A percentile compares a stretch with the other conserved stretches of the same genome.
These are phyloP conservation scores for Barnettozyma populi DNA, from an alignment of 805 yeast genomes.

Conservation along the genomic window DNA sequence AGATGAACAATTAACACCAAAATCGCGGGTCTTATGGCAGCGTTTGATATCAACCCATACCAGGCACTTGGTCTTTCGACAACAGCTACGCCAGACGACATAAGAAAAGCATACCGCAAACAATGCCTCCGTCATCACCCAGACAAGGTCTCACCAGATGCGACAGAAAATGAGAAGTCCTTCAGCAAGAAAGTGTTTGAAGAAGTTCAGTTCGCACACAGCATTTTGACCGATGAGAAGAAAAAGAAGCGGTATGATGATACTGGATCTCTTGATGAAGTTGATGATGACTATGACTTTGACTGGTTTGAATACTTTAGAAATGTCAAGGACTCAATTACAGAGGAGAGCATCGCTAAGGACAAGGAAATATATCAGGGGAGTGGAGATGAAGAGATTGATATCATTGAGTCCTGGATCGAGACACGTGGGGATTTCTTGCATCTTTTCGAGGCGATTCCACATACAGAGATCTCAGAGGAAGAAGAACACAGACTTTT, in stretches of 20 bases:
- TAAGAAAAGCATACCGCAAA: conserved; percentile 64
- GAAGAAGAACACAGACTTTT: conserved; percentile 60
- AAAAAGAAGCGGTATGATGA: conserved; percentile 56
- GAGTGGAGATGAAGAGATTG: conserved; percentile 53
- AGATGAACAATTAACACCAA: too few relatives aligned
- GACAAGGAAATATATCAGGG: conserved; percentile 62
- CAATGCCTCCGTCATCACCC: conserved; percentile 65
- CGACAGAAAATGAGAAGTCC: conserved; percentile 27
- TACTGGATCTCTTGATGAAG: conserved; percentile 59
- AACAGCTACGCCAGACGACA: conserved; percentile 42
- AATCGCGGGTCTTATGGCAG: conserved; percentile 10
- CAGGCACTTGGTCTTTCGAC: conserved; percentile 39
- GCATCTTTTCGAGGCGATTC: conserved; percentile 64
- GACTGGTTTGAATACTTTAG: conserved; percentile 58
- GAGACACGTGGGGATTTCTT: conserved; percentile 65
- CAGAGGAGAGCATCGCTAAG: conserved; percentile 60
- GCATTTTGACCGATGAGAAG: conserved; percentile 54
- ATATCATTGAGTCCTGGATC: conserved; percentile 54
- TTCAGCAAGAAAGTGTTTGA: conserved; percentile 47
- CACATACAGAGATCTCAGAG: conserved; percentile 63
- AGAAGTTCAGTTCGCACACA: conserved; percentile 68
- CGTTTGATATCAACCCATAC: conserved; percentile 61
- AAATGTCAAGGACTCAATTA: conserved; percentile 41
- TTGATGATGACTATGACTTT: conserved; percentile 30
- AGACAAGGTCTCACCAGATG: conserved; percentile 42